phyloP scores from a whole-genome alignment of 345 rosid genomes.

The Populus euphratica region DNA sequence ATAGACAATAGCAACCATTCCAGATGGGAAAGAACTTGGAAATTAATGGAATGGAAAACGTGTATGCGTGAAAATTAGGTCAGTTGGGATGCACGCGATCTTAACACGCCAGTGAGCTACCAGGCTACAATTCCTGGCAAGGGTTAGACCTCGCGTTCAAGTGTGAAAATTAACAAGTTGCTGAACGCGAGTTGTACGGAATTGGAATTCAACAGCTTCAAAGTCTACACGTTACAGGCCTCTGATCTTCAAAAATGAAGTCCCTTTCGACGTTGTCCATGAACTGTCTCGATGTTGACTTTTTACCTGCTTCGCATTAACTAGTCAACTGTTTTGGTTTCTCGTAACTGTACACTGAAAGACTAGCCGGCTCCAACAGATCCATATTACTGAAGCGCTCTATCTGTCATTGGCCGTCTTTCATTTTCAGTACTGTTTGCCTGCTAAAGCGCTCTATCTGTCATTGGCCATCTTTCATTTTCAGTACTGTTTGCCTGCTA shows the following conservation, averaged over 20 bases:
- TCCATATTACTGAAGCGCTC: too few species aligned
- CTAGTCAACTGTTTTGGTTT: not conserved
- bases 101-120: not conserved
- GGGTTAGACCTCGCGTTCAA: not conserved
- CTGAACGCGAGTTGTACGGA: not conserved
- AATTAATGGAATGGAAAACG: too few species aligned
- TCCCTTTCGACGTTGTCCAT: not conserved
- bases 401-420: too few species aligned
- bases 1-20: too few species aligned
- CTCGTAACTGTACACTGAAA: not conserved
- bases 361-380: too few species aligned
- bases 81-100: too few species aligned
- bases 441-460: too few species aligned
- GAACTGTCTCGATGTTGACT: not conserved
- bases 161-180: not conserved
- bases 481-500: too few species aligned
- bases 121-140: not conserved
- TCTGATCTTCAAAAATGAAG: not conserved
- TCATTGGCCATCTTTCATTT: too few species aligned
- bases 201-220: not conserved
- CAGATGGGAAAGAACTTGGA: too few species aligned
- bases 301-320: not conserved
- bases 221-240: not conserved
- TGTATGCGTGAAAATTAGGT: too few species aligned
- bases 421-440: too few species aligned